These are phyloP conservation scores for Penicillium sumatraense DNA, from an alignment of 2,329 filamentous ascomycete species.

Conservation along the genomic window DNA sequence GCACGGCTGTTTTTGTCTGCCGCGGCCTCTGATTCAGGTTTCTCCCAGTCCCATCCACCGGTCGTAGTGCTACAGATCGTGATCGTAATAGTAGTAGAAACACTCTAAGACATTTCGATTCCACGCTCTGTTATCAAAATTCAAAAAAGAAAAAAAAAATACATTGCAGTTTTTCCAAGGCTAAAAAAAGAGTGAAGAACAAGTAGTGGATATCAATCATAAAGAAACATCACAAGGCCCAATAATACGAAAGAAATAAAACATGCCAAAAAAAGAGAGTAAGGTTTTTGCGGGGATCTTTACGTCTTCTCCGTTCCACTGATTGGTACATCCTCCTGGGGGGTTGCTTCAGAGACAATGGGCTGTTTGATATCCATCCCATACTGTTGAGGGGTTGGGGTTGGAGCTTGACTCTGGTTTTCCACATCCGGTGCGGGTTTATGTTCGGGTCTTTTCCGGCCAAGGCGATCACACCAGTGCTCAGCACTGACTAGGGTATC, in stretches of 20 bases:
- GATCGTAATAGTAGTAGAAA: too few species aligned
- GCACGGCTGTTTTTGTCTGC: too few species aligned
- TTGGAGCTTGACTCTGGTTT: constrained; percentile 22
- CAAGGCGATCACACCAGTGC: constrained; percentile 83
- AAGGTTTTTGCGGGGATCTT: not conserved
- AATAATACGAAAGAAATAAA: constrained; percentile 3
- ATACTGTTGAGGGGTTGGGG: constrained; percentile 21
- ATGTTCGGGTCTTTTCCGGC: constrained; percentile 50
- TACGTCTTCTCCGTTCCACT: constrained; percentile 35
- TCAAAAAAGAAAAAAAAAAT: not conserved
- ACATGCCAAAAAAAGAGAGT: not conserved
- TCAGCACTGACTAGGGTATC: constrained; percentile 90
- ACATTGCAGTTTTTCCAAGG: not conserved
- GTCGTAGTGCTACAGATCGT: too few species aligned
- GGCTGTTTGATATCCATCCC: constrained; percentile 36
- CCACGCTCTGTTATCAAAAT: too few species aligned
- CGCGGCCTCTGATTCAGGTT: too few species aligned
- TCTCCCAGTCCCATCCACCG: too few species aligned
- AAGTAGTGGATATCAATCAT: constrained; percentile 32
- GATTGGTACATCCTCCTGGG: constrained; percentile 41
- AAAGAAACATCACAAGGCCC: constrained; percentile 13
- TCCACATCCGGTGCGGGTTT: constrained; percentile 27
- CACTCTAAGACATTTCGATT: too few species aligned
- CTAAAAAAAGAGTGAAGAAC: constrained; percentile 16
- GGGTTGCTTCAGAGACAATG: constrained; percentile 19